phyloP scores from a whole-genome alignment of 1,139 yeast genomes.

The Diutina sp. region DNA sequence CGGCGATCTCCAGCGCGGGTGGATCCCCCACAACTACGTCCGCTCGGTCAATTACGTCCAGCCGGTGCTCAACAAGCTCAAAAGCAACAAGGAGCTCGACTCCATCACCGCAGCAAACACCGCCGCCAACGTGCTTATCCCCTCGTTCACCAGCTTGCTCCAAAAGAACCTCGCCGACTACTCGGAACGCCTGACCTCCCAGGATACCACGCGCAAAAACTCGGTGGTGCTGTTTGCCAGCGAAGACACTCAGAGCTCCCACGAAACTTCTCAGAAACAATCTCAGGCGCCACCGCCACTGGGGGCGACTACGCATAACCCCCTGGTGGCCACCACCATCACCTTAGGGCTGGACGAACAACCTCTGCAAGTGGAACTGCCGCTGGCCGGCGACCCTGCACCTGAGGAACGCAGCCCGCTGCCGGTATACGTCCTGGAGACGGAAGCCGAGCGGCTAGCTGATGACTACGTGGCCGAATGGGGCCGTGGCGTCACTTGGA shows the following conservation, averaged over 20 bases:
- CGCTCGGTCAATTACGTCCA: constrained; percentile 35
- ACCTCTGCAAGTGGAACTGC: background rate
- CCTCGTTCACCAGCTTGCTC: constrained; percentile 27
- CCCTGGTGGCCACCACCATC: constrained; percentile 6
- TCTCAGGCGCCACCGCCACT: constrained; percentile 5
- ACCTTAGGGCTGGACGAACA: constrained; percentile 3
- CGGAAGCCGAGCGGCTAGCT: constrained; percentile 25
- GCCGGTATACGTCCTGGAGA: constrained; percentile 9
- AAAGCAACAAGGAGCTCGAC: constrained; percentile 29
- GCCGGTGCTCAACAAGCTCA: constrained; percentile 28
- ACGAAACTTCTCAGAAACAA: constrained; percentile 18
- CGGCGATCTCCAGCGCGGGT: constrained; percentile 45
- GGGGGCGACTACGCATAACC: constrained; percentile 4
- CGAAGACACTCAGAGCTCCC: background rate
- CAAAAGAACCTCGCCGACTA: constrained; percentile 23
- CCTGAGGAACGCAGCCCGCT: background rate
- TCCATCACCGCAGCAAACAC: constrained; percentile 37
- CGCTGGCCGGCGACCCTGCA: background rate
- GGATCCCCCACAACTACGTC: constrained; percentile 61
- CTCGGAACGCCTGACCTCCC: constrained; percentile 17
- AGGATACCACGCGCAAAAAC: constrained; percentile 26
- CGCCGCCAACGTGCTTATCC: constrained; percentile 36
- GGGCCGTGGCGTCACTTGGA: constrained; percentile 26
- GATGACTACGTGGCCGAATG: constrained; percentile 17
- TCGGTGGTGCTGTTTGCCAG: constrained; percentile 36